A percentile compares a stretch with the other conserved stretches of the same genome.
These are phyloP conservation scores for Nigrospora oryzae DNA, from an alignment of 2,329 filamentous ascomycete genomes.

Conservation along the genomic window DNA sequence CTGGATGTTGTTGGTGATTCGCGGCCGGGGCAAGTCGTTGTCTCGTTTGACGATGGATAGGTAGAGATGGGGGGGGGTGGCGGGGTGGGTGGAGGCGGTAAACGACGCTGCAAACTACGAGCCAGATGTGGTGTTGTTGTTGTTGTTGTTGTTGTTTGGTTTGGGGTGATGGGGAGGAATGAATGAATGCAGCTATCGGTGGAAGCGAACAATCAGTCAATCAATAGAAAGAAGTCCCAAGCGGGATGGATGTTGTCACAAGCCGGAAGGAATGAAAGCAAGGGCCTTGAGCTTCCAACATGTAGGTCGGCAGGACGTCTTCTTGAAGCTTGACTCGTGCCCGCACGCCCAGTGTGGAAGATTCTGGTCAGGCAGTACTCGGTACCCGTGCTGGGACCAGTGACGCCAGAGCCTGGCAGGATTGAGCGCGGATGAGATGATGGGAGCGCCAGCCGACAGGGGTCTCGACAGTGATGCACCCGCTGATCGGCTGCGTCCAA, in stretches of 20 bases:
- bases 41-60: not conserved
- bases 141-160: too few species aligned
- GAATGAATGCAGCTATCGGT: not conserved
- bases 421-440: too few species aligned
- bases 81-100: not conserved
- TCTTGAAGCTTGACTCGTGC: not conserved
- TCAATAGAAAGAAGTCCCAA: not conserved
- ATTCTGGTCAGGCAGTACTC: conserved; percentile 1
- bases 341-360: not conserved
- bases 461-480: too few species aligned
- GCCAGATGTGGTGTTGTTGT: too few species aligned
- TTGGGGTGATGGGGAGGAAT: not conserved
- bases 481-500: too few species aligned
- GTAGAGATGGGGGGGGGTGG: not conserved
- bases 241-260: not conserved
- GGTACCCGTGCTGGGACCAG: too few species aligned
- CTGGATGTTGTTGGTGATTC: not conserved
- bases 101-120: not conserved
- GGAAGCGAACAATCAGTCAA: not conserved
- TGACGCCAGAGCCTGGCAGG: too few species aligned
- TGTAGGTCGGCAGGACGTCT: not conserved
- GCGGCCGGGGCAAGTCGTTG: not conserved
- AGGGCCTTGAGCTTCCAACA: not conserved
- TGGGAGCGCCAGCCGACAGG: too few species aligned
- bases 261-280: not conserved